Evolutionary conservation across 257 asterid genomes (phyloP).

Genomic region (Linaria vulgaris): DNA sequence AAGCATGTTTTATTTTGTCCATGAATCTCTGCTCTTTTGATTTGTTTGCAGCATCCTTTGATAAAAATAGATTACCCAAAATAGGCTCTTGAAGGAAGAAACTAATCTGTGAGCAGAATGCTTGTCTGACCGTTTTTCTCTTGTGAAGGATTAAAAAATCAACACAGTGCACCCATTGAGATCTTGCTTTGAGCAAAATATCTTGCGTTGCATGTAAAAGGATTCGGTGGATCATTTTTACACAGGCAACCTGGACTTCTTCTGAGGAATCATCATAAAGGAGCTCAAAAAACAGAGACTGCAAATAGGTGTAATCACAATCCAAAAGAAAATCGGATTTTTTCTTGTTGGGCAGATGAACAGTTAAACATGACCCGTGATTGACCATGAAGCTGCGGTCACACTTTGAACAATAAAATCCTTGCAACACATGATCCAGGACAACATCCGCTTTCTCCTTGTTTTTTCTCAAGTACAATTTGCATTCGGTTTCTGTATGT

Average conservation of each 20-base stretch:
- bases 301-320: constrained; percentile 55
- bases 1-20: constrained; percentile 83
- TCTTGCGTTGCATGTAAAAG: constrained; percentile 74
- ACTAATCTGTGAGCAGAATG: constrained; percentile 68
- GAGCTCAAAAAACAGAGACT: constrained; percentile 71
- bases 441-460: constrained; percentile 38
- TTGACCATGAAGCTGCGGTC: constrained; percentile 42
- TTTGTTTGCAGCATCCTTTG: constrained; percentile 48
- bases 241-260: constrained; percentile 88
- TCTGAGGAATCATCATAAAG: constrained; percentile 71
- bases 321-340: constrained; percentile 30
- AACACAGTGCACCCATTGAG: constrained; percentile 74
- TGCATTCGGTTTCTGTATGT: constrained; percentile 45
- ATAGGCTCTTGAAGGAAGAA: constrained; percentile 70
- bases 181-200: constrained; percentile 56
- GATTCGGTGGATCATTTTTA: constrained; percentile 60
- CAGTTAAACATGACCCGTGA: constrained; percentile 36
- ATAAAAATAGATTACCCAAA: constrained; percentile 56
- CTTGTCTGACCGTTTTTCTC: constrained; percentile 74
- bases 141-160: constrained; percentile 67
- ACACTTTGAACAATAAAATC: constrained; percentile 88
- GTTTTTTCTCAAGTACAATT: constrained; percentile 51
- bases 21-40: constrained; percentile 79
- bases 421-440: constrained; percentile 48
- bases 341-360: constrained; percentile 35